These are phyloP conservation scores for Phytophthora uliginosa DNA, from an alignment of 352 stramenopile genomes.

Conservation along the genomic window DNA sequence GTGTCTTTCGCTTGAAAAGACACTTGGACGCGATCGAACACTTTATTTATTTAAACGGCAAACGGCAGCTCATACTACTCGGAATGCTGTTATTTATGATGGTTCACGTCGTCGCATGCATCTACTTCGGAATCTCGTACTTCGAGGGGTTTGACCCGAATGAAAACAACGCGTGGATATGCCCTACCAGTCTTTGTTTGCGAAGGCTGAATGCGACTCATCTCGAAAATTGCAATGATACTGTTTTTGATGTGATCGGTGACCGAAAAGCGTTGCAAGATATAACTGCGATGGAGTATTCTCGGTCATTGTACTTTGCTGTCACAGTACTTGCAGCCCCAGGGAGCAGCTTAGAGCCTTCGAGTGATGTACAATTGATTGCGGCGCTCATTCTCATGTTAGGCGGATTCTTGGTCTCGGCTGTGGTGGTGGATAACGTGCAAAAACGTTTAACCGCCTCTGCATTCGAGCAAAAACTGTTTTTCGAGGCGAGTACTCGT, in stretches of 20 bases:
- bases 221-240: constrained; percentile 10
- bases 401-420: constrained; percentile 42
- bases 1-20: constrained; percentile 33
- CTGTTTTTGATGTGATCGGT: not conserved
- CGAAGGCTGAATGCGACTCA: constrained; percentile 13
- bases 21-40: constrained; percentile 49
- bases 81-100: constrained; percentile 47
- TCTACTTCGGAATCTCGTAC: constrained; percentile 40
- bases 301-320: constrained; percentile 4
- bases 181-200: constrained; percentile 28
- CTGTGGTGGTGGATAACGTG: constrained; percentile 52
- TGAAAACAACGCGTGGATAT: constrained; percentile 36
- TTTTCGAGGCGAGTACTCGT: constrained; percentile 48
- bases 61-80: constrained; percentile 48
- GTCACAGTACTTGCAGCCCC: constrained; percentile 22
- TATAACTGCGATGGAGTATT: constrained; percentile 3
- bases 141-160: constrained; percentile 35
- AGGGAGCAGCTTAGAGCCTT: constrained; percentile 48
- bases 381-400: constrained; percentile 53
- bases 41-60: constrained; percentile 52
- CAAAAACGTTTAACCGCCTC: constrained; percentile 61
- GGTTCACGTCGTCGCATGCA: constrained; percentile 54
- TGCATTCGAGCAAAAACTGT: constrained; percentile 24
- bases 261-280: not conserved
- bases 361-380: constrained; percentile 38